A percentile compares a stretch with the other conserved stretches of the same genome.
Evolutionary conservation across 306 rosid species (phyloP).

Genomic region (Crotalaria pallida): DNA sequence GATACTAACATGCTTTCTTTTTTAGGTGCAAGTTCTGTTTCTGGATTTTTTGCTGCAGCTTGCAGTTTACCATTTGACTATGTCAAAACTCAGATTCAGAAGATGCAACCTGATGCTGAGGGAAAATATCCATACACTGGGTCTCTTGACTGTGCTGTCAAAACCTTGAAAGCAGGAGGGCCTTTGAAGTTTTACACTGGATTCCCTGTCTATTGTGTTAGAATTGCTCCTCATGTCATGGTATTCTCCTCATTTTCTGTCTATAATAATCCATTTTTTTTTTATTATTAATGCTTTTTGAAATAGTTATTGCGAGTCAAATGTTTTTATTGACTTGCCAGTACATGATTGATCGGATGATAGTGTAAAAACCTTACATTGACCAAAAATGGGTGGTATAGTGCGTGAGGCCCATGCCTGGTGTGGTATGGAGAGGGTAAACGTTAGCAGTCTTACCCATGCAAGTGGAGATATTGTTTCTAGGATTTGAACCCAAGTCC

Average conservation of each 20-base stretch:
- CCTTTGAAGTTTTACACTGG: conserved; percentile 86
- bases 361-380: too few relatives aligned
- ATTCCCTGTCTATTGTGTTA: conserved; percentile 86
- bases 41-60: conserved; percentile 92
- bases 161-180: conserved; percentile 82
- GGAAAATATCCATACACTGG: conserved; percentile 91
- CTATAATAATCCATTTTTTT: neutral
- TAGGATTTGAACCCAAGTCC: too few relatives aligned
- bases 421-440: too few relatives aligned
- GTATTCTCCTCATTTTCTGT: conserved; percentile 29
- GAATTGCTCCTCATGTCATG: conserved; percentile 98
- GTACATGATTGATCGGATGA: too few relatives aligned
- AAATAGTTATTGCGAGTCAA: too few relatives aligned
- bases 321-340: too few relatives aligned
- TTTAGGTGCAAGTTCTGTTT: conserved; percentile 81
- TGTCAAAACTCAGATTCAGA: conserved; percentile 94
- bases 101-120: conserved; percentile 93
- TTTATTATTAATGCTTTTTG: neutral
- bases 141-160: conserved; percentile 70
- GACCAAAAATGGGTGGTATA: too few relatives aligned
- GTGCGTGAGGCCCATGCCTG: too few relatives aligned
- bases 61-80: conserved; percentile 97
- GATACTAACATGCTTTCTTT: neutral
- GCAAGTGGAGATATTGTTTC: too few relatives aligned
- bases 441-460: too few relatives aligned